Evolutionary conservation across 2,329 filamentous ascomycete species (phyloP).

Genomic region (Immersiporthe knoxdaviesiana): DNA sequence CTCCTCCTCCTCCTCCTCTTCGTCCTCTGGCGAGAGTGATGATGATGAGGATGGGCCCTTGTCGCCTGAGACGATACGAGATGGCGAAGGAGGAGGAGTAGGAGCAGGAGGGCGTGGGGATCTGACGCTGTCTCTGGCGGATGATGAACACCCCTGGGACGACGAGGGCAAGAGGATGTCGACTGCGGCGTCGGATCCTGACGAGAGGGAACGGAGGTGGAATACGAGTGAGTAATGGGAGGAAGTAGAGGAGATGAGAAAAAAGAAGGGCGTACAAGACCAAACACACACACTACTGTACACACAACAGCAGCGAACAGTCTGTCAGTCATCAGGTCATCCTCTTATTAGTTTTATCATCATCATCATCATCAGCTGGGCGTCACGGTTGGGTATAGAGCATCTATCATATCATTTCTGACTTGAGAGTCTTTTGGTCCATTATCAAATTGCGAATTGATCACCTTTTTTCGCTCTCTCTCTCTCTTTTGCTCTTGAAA

Average conservation of each 20-base stretch:
- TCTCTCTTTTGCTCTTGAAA: not conserved
- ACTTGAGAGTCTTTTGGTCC: not conserved
- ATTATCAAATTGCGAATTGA: not conserved
- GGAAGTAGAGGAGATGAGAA: not conserved
- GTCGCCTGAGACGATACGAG: slow-evolving; percentile 26
- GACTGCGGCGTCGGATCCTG: slow-evolving; percentile 28
- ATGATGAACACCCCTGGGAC: slow-evolving; percentile 12
- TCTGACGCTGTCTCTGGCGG: slow-evolving; percentile 18
- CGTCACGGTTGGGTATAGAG: slow-evolving; percentile 25
- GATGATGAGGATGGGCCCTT: slow-evolving; percentile 31
- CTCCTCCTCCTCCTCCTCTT: too few species aligned
- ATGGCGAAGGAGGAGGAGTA: slow-evolving; percentile 25
- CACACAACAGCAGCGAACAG: not conserved
- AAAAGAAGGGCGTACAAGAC: not conserved
- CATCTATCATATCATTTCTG: not conserved
- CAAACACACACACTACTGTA: not conserved
- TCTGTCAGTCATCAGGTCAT: not conserved
- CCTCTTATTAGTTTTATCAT: slow-evolving; percentile 9
- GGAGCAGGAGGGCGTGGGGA: slow-evolving; percentile 23
- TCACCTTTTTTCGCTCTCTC: not conserved
- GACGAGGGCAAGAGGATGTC: slow-evolving; percentile 28
- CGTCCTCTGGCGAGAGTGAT: too few species aligned
- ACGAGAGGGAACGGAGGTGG: slow-evolving; percentile 30
- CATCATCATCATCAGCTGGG: slow-evolving; percentile 25
- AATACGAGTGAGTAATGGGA: slow-evolving; percentile 12